These are phyloP conservation scores for Globomyces sp. DNA, from an alignment of 371 early-diverging fungal genomes.

Conservation along the genomic window DNA sequence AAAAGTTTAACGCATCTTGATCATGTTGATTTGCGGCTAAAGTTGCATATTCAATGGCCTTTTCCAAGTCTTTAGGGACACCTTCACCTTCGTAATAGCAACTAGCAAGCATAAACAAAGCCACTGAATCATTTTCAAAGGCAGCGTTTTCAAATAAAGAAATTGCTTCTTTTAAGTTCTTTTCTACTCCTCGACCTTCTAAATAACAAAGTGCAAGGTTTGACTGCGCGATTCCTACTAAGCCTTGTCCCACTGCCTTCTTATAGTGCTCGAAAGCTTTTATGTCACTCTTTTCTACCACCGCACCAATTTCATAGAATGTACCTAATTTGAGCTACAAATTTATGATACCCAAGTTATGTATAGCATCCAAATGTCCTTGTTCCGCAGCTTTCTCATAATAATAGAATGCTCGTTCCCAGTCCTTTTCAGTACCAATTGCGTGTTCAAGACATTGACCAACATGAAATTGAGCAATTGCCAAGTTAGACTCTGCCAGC, in stretches of 20 bases:
- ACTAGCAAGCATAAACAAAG: neutral
- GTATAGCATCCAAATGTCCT: slow-evolving; percentile 48
- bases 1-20: neutral
- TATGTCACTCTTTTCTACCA: slow-evolving; percentile 21
- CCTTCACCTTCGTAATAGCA: slow-evolving; percentile 3
- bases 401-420: slow-evolving; percentile 22
- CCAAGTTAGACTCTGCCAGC: too few relatives aligned
- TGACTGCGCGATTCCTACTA: neutral
- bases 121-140: neutral
- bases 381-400: slow-evolving; percentile 59
- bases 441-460: slow-evolving; percentile 4
- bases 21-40: slow-evolving; percentile 22
- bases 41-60: neutral
- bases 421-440: slow-evolving; percentile 20
- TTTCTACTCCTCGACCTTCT: neutral
- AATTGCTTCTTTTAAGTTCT: neutral
- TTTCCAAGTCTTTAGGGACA: neutral
- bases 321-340: too few relatives aligned
- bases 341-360: slow-evolving; percentile 29
- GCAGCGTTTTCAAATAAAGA: slow-evolving; percentile 5
- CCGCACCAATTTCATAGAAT: slow-evolving; percentile 42
- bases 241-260: slow-evolving; percentile 22
- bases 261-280: slow-evolving; percentile 40
- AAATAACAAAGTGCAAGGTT: neutral
- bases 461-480: neutral